A percentile compares a stretch with the other conserved stretches of the same genome.
Conservation (phyloP, 192 early-diverging fungal species). For the Umbelopsis sp. region DNA sequence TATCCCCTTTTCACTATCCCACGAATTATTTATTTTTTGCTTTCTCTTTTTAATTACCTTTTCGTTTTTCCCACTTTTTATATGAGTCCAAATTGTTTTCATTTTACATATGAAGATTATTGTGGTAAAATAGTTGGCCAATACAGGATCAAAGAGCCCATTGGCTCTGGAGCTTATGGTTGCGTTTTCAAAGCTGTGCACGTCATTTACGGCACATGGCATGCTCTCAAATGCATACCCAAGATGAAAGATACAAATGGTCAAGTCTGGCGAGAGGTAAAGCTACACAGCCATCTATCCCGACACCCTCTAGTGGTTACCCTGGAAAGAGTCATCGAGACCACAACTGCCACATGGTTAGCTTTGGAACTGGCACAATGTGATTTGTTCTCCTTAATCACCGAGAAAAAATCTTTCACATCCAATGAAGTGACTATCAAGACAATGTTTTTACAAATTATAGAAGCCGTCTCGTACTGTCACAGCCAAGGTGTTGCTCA, state of each 20-base stretch:
- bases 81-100: not conserved
- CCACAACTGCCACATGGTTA: constrained; percentile 61
- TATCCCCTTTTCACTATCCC: constrained; percentile 7
- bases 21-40: not conserved
- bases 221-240: constrained; percentile 77
- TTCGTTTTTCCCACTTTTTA: not conserved
- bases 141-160: constrained; percentile 15
- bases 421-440: constrained; percentile 76
- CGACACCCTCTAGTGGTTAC: constrained; percentile 69
- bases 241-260: constrained; percentile 63
- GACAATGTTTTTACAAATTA: constrained; percentile 80
- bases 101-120: constrained; percentile 1
- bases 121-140: constrained; percentile 7
- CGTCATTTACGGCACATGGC: constrained; percentile 52
- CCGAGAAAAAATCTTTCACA: constrained; percentile 69
- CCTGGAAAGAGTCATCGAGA: constrained; percentile 67
- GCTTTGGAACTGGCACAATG: constrained; percentile 82
- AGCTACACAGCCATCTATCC: constrained; percentile 64
- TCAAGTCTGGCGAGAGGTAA: constrained; percentile 63
- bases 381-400: constrained; percentile 94
- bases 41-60: constrained; percentile 7
- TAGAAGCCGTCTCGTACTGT: constrained; percentile 78
- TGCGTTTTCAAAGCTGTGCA: constrained; percentile 73
- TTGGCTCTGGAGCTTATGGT: constrained; percentile 79
- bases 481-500: constrained; percentile 72